Evolutionary conservation across 805 yeast genomes (phyloP), one percentile per base, ranked within the genome.

Genomic region (Teunomyces funiuensis): DNA sequence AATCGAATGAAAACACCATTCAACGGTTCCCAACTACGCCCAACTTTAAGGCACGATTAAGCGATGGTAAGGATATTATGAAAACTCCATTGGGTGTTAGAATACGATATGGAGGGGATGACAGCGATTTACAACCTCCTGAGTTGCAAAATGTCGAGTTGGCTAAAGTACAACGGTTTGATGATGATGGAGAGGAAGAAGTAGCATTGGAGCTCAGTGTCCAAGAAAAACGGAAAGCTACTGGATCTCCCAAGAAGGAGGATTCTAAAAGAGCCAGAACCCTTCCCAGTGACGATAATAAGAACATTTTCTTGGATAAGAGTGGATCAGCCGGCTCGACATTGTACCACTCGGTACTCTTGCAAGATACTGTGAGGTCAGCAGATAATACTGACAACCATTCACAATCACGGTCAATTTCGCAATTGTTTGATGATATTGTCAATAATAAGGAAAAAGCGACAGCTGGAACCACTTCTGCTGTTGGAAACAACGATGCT

Each of bases 261-360:
- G 33, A 30, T 5, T 11, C 20, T 14, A 28, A 34, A 13, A 36
- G 29, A n/a, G 22, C 33, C 25, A 22, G 25, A 22, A 22, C 25
- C 3, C 25, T 8, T 3, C 25, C 5, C 25, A 22, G 10, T n/a
- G 54, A 54, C 25, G 62, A 55, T 36, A 55, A 54, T 20, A 61
- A 58, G 17, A 66, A 67, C 42, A 66, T 67, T 10, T 67, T 69
- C 41, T 50, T 66, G 39, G 72, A 66, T 18, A 46, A 44, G 18
- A 49, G 42, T 38, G 51, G 44, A 30, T 54, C 64, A 3, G 54
- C 50, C 10, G 55, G 51, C n/a, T 55, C 66, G 5, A 65, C 71
- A 1, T 45, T 61, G 14, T 65, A 61, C 47, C 70, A 63, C 44
- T 60, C 69, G 10, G 33, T 63, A 13, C 41, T 45, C 14, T 37